A percentile compares a stretch with the other conserved stretches of the same genome.
phyloP scores from a whole-genome alignment of 805 yeast species.

The Candida quercuum region DNA sequence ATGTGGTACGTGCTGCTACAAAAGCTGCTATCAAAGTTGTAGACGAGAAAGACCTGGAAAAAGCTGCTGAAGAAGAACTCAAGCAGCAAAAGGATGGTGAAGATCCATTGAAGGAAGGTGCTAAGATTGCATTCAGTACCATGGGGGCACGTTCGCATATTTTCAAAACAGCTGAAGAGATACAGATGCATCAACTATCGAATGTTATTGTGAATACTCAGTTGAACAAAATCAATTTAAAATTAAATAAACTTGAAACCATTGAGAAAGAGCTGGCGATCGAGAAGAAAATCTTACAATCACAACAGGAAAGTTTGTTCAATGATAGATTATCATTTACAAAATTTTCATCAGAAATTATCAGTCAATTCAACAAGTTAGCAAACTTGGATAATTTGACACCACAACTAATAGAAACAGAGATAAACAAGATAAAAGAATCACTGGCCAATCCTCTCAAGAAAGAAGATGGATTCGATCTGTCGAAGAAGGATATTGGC shows the following conservation, averaged over 20 bases:
- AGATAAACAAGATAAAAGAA: constrained; percentile 22
- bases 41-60: constrained; percentile 20
- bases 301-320: constrained; percentile 62
- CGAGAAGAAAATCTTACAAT: constrained; percentile 54
- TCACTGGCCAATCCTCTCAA: constrained; percentile 27
- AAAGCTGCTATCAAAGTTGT: constrained; percentile 43
- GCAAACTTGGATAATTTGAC: constrained; percentile 23
- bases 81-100: constrained; percentile 12
- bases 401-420: constrained; percentile 10
- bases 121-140: constrained; percentile 66
- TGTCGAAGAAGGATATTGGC: constrained; percentile 16
- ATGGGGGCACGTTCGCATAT: constrained; percentile 76
- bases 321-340: constrained; percentile 63
- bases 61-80: constrained; percentile 13
- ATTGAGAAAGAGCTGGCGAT: constrained; percentile 62
- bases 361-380: constrained; percentile 39
- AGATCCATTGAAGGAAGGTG: constrained; percentile 46
- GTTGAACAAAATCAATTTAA: constrained; percentile 57
- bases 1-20: constrained; percentile 80
- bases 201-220: constrained; percentile 56
- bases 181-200: constrained; percentile 61
- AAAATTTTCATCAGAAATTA: constrained; percentile 47
- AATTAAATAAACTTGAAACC: constrained; percentile 50
- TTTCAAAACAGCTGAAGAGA: constrained; percentile 75
- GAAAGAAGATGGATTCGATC: constrained; percentile 21